Base-by-base conservation (phyloP, 2,329 filamentous ascomycete species). In the Paradendryphiella salina region DNA sequence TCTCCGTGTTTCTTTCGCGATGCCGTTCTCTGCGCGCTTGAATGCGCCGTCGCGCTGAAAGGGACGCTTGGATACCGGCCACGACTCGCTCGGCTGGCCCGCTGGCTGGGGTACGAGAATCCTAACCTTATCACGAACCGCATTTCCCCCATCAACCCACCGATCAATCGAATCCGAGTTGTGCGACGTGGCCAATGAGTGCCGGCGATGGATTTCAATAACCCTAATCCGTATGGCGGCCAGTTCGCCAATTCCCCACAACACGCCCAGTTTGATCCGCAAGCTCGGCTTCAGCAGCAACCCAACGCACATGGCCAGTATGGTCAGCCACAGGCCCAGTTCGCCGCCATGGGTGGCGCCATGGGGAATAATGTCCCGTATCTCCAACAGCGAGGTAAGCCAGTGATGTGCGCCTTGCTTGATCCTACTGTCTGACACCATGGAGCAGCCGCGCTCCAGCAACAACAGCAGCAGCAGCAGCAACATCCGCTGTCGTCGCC, bases 101-200 rank as follows among this genome's bases (percentile, higher is more conserved):
- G 38, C 26, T 20, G 33, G 38, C 49, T 44, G 45, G 49, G 29
- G 26, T 48, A 10, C 26, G 34, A 38, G 49, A 46, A 40, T 48
- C 49, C 42, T 49, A 48, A 61, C 62, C 63, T 65, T 66, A 65
- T 68, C 67, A 69, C 66, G 59, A 60, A 60, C 57, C 59, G 60
- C 64, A 66, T 63, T 47, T 45, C 48, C 44, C 63, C 64, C 64
- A 49, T 49, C 50, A 44, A 52, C 45, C 50, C 50, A 49, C 66
- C 65, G 61, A 67, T 65, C 70, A 71, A 71, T 72, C 66, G 69
- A 70, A 70, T 61, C 60, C 63, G 54, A 60, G 64, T 61, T 70
- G 69, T 72, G 65, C 70, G 59, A 73, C 68, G 62, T 63, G 54
- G 64, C 69, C 70, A 69, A 71, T 73, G 69, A 70, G 57, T 67